These are phyloP conservation scores for Akanthomyces dipterigenus DNA, from an alignment of 2,329 filamentous ascomycete genomes.

Conservation along the genomic window DNA sequence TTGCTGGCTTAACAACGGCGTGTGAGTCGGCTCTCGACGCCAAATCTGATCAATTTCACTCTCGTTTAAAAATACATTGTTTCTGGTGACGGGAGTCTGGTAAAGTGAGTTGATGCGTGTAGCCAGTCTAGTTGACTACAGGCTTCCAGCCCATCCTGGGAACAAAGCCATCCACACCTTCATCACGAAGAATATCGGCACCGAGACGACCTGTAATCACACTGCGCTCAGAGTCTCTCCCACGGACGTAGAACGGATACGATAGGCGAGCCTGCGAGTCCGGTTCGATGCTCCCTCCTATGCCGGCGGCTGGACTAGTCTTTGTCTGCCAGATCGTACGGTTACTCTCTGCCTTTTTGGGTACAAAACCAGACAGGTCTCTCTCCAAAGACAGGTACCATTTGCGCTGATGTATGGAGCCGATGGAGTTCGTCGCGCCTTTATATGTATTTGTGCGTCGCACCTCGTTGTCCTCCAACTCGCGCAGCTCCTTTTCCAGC, in stretches of 20 bases:
- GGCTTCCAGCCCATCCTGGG: conserved; percentile 54
- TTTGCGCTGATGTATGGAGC: conserved; percentile 58
- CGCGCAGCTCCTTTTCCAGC: conserved; percentile 34
- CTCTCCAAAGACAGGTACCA: conserved; percentile 63
- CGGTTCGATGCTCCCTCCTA: background rate
- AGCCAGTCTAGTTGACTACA: conserved; percentile 28
- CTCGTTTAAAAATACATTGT: too few species aligned
- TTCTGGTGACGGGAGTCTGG: too few species aligned
- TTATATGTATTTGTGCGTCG: conserved; percentile 58
- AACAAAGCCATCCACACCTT: conserved; percentile 50
- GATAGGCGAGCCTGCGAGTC: conserved; percentile 22
- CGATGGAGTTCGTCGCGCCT: conserved; percentile 58
- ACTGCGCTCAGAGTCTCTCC: conserved; percentile 56
- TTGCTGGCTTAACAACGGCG: too few species aligned
- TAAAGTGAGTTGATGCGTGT: too few species aligned
- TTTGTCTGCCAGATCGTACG: conserved; percentile 14
- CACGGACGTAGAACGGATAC: conserved; percentile 56
- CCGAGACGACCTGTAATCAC: conserved; percentile 57
- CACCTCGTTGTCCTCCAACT: conserved; percentile 47
- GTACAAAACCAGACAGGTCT: conserved; percentile 48
- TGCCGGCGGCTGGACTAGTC: background rate
- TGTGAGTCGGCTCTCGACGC: too few species aligned
- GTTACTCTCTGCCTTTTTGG: conserved; percentile 22
- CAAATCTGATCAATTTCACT: too few species aligned
- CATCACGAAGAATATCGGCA: conserved; percentile 53